A percentile compares a stretch with the other conserved stretches of the same genome.
Evolutionary conservation across 805 yeast genomes (phyloP).

Genomic region (Suhomyces xylopsoci): DNA sequence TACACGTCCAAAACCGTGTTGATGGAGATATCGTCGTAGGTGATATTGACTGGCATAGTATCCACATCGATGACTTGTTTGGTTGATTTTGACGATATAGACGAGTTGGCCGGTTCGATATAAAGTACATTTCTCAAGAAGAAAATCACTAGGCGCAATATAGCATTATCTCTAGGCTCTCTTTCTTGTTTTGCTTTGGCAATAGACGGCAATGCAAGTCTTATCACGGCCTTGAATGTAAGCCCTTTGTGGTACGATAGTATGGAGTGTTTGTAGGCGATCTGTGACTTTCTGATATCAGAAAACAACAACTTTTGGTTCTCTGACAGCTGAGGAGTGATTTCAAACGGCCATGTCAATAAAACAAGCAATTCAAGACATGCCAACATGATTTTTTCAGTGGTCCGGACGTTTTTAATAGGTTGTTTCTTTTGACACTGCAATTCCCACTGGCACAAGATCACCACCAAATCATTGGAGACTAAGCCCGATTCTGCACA

Average conservation of each 20-base stretch:
- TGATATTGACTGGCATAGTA: slow-evolving; percentile 56
- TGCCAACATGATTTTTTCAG: slow-evolving; percentile 65
- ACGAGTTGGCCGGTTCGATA: slow-evolving; percentile 66
- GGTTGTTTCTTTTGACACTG: slow-evolving; percentile 31
- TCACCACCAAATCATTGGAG: slow-evolving; percentile 66
- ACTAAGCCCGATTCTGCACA: slow-evolving; percentile 79
- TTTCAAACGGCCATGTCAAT: slow-evolving; percentile 79
- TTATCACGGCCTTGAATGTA: slow-evolving; percentile 64
- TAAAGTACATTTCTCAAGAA: slow-evolving; percentile 76
- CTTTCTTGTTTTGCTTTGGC: slow-evolving; percentile 52
- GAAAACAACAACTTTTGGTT: slow-evolving; percentile 58
- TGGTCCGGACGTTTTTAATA: slow-evolving; percentile 24
- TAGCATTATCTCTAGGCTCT: slow-evolving; percentile 65
- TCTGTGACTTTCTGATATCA: slow-evolving; percentile 63
- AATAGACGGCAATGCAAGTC: slow-evolving; percentile 64
- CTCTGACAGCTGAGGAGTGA: slow-evolving; percentile 56
- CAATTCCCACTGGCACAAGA: slow-evolving; percentile 70
- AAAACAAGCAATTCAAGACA: slow-evolving; percentile 78
- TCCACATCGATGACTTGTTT: slow-evolving; percentile 26
- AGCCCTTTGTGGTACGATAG: slow-evolving; percentile 56
- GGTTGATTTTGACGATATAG: slow-evolving; percentile 43
- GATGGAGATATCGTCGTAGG: slow-evolving; percentile 64
- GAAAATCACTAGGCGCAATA: slow-evolving; percentile 66
- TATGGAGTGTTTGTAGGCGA: slow-evolving; percentile 66
- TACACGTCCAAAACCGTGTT: slow-evolving; percentile 57